Conservation (phyloP, 2,329 filamentous ascomycete genomes). For the Myriosclerotinia duriaeana region DNA sequence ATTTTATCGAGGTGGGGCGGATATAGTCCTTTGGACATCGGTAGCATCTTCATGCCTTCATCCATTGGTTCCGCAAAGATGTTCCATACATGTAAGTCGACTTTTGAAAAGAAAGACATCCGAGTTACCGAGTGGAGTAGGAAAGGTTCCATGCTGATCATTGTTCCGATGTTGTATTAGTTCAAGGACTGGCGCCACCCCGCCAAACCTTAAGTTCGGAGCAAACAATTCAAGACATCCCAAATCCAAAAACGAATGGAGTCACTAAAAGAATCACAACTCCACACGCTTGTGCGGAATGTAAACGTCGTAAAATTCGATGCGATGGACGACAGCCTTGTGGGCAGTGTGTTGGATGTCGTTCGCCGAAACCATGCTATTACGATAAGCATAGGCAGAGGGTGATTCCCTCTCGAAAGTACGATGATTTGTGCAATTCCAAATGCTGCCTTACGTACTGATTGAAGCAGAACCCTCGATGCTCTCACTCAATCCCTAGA, state of each 20-base stretch:
- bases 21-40: slow-evolving; percentile 18
- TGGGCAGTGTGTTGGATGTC: slow-evolving; percentile 78
- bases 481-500: slow-evolving; percentile 64
- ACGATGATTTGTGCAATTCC: slow-evolving; percentile 37
- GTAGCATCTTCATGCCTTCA: slow-evolving; percentile 35
- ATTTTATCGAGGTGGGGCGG: slow-evolving; percentile 4
- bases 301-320: slow-evolving; percentile 78
- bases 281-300: slow-evolving; percentile 69
- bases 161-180: slow-evolving; percentile 28
- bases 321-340: slow-evolving; percentile 82
- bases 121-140: slow-evolving; percentile 18
- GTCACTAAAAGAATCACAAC: slow-evolving; percentile 54
- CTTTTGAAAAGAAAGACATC: neutral
- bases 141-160: slow-evolving; percentile 14
- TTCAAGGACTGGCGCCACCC: slow-evolving; percentile 40
- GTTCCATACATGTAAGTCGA: slow-evolving; percentile 41
- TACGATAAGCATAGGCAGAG: slow-evolving; percentile 79
- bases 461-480: slow-evolving; percentile 53
- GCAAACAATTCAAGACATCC: slow-evolving; percentile 32
- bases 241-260: slow-evolving; percentile 41
- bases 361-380: slow-evolving; percentile 74
- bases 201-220: slow-evolving; percentile 31
- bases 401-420: slow-evolving; percentile 77
- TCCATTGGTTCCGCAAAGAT: slow-evolving; percentile 37
- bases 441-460: slow-evolving; percentile 28